phyloP scores from a whole-genome alignment of 495 filamentous ascomycete species.

The Lichina pygmaea region DNA sequence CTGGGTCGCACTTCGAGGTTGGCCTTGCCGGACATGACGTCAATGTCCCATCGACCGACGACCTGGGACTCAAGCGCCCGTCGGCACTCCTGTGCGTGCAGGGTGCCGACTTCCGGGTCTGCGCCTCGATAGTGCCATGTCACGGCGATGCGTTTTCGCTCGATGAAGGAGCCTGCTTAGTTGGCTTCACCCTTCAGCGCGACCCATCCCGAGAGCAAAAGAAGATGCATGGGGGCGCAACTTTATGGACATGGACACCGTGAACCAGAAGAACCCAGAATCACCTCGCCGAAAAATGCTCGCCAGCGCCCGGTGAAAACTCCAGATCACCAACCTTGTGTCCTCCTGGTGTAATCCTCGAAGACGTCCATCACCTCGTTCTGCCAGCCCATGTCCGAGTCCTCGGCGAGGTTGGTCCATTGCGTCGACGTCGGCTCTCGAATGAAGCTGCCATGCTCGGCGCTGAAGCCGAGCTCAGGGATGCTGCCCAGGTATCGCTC shows the following conservation, averaged over 20 bases:
- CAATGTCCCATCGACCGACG: conserved; percentile 53
- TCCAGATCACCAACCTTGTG: conserved; percentile 28
- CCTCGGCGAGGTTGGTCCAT: conserved; percentile 73
- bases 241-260: too few species aligned
- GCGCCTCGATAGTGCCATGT: conserved; percentile 94
- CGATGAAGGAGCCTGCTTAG: conserved; percentile 52
- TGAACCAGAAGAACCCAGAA: not conserved
- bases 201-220: too few species aligned
- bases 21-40: conserved; percentile 87
- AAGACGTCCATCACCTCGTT: conserved; percentile 53
- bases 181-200: not conserved
- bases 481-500: conserved; percentile 73
- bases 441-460: conserved; percentile 90
- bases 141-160: conserved; percentile 70
- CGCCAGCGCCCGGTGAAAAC: not conserved
- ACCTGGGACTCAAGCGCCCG: conserved; percentile 49
- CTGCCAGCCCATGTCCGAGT: conserved; percentile 72
- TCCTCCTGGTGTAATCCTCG: conserved; percentile 57
- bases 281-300: not conserved
- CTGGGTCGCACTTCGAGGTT: conserved; percentile 91
- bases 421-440: conserved; percentile 38
- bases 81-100: conserved; percentile 50
- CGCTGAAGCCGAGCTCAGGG: conserved; percentile 56
- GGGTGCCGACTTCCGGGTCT: conserved; percentile 54
- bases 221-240: too few species aligned